phyloP scores from a whole-genome alignment of 768 basidiomycete genomes.

The Russula sp. region DNA sequence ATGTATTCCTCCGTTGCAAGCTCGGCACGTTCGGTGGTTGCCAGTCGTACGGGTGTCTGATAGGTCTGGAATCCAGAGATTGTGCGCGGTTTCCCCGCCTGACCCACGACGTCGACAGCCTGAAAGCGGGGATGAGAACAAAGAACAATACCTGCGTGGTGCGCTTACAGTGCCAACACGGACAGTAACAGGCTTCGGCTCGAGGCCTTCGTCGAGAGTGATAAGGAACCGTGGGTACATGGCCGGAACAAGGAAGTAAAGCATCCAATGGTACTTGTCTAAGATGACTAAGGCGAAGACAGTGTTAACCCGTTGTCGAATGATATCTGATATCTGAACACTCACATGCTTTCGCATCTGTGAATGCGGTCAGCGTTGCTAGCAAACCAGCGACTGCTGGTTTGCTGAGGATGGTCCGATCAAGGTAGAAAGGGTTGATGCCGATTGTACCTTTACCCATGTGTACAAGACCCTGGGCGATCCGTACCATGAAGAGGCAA shows the following conservation, averaged over 20 bases:
- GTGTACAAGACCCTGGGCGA: slow-evolving; percentile 95
- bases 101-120: slow-evolving; percentile 96
- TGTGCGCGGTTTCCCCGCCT: slow-evolving; percentile 94
- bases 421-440: slow-evolving; percentile 93
- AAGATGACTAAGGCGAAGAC: slow-evolving; percentile 58
- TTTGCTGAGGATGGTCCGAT: slow-evolving; percentile 83
- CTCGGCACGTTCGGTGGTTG: slow-evolving; percentile 91
- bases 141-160: not conserved
- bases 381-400: slow-evolving; percentile 86
- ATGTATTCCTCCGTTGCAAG: slow-evolving; percentile 96
- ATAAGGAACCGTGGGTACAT: slow-evolving; percentile 99
- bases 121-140: slow-evolving; percentile 28
- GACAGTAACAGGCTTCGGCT: slow-evolving; percentile 81
- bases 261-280: slow-evolving; percentile 97
- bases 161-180: slow-evolving; percentile 78
- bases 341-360: slow-evolving; percentile 89
- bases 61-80: slow-evolving; percentile 99
- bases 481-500: slow-evolving; percentile 91
- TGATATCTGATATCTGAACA: slow-evolving; percentile 20
- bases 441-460: slow-evolving; percentile 99
- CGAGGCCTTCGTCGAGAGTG: slow-evolving; percentile 88
- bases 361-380: slow-evolving; percentile 85
- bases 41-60: slow-evolving; percentile 90
- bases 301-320: not conserved
- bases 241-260: slow-evolving; percentile 90